phyloP scores from a whole-genome alignment of 192 early-diverging fungal genomes.

The Backusella macrospora region DNA sequence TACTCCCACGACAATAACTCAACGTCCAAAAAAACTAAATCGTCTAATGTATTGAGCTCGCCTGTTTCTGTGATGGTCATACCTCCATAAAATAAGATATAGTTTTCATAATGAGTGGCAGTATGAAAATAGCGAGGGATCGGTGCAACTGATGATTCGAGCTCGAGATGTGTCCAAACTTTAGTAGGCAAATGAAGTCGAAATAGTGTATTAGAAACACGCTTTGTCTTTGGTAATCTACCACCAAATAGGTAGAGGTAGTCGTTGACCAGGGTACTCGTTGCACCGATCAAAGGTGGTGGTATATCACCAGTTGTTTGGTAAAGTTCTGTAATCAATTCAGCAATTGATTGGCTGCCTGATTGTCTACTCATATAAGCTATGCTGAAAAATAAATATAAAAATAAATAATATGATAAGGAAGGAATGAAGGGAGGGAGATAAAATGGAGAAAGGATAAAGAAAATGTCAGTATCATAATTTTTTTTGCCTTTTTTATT shows the following conservation, averaged over 20 bases:
- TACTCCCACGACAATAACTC: slow-evolving; percentile 62
- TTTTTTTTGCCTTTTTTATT: slow-evolving; percentile 3
- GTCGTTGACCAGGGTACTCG: slow-evolving; percentile 67
- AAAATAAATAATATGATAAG: background rate
- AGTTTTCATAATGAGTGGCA: slow-evolving; percentile 58
- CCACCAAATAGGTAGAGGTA: slow-evolving; percentile 75
- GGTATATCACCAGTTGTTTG: slow-evolving; percentile 71
- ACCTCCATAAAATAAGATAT: slow-evolving; percentile 75
- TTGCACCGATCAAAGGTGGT: slow-evolving; percentile 75
- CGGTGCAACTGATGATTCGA: slow-evolving; percentile 31
- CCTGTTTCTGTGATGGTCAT: slow-evolving; percentile 69
- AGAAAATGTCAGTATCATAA: background rate
- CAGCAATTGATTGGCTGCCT: slow-evolving; percentile 23
- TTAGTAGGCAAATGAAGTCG: slow-evolving; percentile 63
- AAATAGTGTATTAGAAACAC: slow-evolving; percentile 73
- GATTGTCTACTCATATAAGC: background rate
- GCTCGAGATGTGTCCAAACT: slow-evolving; percentile 51
- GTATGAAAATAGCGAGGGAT: slow-evolving; percentile 76
- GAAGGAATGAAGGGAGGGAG: background rate
- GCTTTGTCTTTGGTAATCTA: slow-evolving; percentile 63
- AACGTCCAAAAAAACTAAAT: slow-evolving; percentile 67
- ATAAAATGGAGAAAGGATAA: background rate
- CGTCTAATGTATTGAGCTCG: slow-evolving; percentile 63
- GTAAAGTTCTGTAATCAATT: slow-evolving; percentile 34
- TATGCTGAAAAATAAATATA: background rate